Evolutionary conservation across 2,329 filamentous ascomycete genomes (phyloP), one percentile per base, ranked within the genome.

Genomic region (Paracoccidioides lutzii): DNA sequence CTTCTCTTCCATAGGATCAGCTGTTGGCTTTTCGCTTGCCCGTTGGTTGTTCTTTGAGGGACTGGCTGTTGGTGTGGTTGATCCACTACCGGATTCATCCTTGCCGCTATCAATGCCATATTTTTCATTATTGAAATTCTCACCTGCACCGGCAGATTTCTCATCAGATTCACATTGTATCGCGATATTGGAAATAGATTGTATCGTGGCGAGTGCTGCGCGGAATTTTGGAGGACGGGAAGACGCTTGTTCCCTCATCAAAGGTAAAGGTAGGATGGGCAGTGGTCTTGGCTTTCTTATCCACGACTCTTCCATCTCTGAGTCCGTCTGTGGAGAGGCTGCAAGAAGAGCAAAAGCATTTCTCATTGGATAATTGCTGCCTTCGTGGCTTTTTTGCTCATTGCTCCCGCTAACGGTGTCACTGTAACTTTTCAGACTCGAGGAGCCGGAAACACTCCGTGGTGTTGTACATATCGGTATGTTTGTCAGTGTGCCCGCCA

Each of bases 141-240:
- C 37, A 41, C 28, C 15, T 28, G 15, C 22, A 15, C 3, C 10
- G 22, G 22, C 22, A 22, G 22, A 22, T 22, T 22, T 22, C 12
- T 37, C 22, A 15, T 41, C 37, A 40, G 15, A 10, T 10, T 10
- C 49, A 42, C 41, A 35, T 28, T 28, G 15, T 9, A 41, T 35
- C n/a, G 49, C 37, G 15, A 52, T 52, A 35, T 52, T 52, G n/a
- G 49, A 52, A 15, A 41, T 37, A 41, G 49, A 52, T 32, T 41
- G 7, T 37, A 52, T 52, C 10, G 49, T 52, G 2, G 49, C 14
- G 33, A 52, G 49, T 52, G 49, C 49, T 40, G 10, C 49, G 37
- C 49, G 22, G 15, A 52, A 52, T 52, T 52, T 52, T 8, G 37
- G 49, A 4, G 49, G 37, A 22, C 49, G 49, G 10, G 49, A 15